Base-by-base conservation (phyloP, 441 rosid genomes). In the Mallotus japonicus region DNA sequence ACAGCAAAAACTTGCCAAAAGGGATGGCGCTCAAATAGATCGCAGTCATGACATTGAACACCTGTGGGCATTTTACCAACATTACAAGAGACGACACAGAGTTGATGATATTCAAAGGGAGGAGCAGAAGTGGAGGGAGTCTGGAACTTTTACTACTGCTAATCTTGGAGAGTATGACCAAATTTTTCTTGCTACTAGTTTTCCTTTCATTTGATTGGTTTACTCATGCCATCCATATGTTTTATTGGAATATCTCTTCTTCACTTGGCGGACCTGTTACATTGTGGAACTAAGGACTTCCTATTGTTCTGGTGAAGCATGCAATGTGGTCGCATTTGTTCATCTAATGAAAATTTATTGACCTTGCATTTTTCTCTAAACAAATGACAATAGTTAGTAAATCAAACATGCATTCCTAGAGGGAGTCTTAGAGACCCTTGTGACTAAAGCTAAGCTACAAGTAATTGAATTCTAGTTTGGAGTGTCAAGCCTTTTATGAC, bases 1-100 rank as follows among this genome's bases (percentile, higher is more conserved):
- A 81, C 92, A 93, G 99, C 99, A 96, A 96, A 96, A 93, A 86
- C 93, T 92, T 85, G 92, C 91, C 67, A 91, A 92, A 84, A 90
- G 79, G 80, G 99, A 89, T 81, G 92, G 91, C 47, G 89, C 83
- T n/a, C 77, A 77, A 3, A 89, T 93, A 82, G 91, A 93, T 78
- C 98, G 98, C 24, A 74, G 87, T 84, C 97, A 81, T 76, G 98
- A 96, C 80, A 82, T 91, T 73, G 97, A 96, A 71, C 92, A 83
- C 53, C 73, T 96, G 42, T 96, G 96, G 99, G 81, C 86, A 65
- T 93, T 96, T 79, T 96, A 96, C 83, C 83, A 86, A 76, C 83
- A 76, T 5, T 96, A 88, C 76, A 96, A 91, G 84, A 87, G 85
- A 67, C 85, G 82, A n/a, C 84, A 93, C 81, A 84, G 87, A 79